A percentile compares a stretch with the other conserved stretches of the same genome.
These are phyloP conservation scores for Cryphonectria carpinicola DNA, from an alignment of 2,329 filamentous ascomycete genomes.

Conservation along the genomic window DNA sequence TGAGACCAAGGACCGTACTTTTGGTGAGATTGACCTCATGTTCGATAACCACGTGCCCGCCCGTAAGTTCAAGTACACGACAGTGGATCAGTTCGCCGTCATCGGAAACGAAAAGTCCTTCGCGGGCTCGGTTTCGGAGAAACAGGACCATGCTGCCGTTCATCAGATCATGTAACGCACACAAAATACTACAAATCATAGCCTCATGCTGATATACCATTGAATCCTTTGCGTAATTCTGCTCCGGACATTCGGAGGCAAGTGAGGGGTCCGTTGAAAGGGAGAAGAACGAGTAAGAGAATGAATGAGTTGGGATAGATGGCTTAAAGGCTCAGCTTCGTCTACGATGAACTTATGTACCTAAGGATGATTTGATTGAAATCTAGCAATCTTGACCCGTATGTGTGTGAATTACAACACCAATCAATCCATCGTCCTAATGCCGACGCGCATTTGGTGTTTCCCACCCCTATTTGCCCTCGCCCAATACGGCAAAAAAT, in stretches of 20 bases:
- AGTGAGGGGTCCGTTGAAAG: too few species aligned
- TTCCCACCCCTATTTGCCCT: constrained; percentile 52
- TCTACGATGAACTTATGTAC: neutral
- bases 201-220: neutral
- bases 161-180: neutral
- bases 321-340: too few species aligned
- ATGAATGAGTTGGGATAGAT: too few species aligned
- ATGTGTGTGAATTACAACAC: neutral
- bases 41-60: constrained; percentile 34
- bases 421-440: constrained; percentile 20
- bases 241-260: too few species aligned
- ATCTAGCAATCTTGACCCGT: neutral
- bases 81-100: constrained; percentile 32
- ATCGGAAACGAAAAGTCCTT: neutral
- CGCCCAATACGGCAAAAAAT: constrained; percentile 59
- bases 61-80: constrained; percentile 33
- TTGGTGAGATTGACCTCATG: constrained; percentile 33
- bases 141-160: constrained; percentile 12
- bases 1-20: constrained; percentile 34
- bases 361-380: neutral
- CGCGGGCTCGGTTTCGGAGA: constrained; percentile 18
- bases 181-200: neutral
- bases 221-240: neutral
- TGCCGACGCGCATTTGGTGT: constrained; percentile 25
- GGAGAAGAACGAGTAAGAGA: too few species aligned